phyloP scores from a whole-genome alignment of 148 eudicot genomes.

The Simmondsia chinensis region DNA sequence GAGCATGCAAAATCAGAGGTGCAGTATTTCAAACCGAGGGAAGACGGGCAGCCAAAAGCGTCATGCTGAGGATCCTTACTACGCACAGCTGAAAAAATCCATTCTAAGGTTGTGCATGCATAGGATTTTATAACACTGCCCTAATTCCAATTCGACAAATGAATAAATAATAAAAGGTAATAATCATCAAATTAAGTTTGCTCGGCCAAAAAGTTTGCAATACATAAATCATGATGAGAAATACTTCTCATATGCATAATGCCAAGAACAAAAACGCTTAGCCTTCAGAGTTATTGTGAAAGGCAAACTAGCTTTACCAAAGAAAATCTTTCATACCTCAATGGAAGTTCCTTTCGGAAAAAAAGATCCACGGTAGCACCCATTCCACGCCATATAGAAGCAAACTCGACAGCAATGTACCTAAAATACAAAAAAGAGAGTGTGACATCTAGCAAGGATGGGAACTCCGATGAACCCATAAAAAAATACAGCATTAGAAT shows the following conservation, averaged over 20 bases:
- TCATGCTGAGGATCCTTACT: too few species aligned
- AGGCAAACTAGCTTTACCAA: not conserved
- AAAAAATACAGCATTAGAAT: constrained; percentile 2
- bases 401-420: constrained; percentile 99
- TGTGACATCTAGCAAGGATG: not conserved
- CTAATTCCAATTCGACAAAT: too few species aligned
- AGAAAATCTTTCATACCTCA: constrained; percentile 39
- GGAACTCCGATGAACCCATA: not conserved
- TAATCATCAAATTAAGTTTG: too few species aligned
- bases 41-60: too few species aligned
- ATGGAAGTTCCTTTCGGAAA: constrained; percentile 90
- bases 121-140: too few species aligned
- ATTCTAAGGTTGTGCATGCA: too few species aligned
- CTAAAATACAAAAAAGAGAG: constrained; percentile 21
- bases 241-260: not conserved
- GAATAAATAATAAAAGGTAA: too few species aligned
- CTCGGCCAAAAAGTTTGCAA: too few species aligned
- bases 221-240: not conserved
- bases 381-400: constrained; percentile 99
- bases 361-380: constrained; percentile 73
- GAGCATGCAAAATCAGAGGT: too few species aligned
- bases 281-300: not conserved
- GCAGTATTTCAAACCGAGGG: too few species aligned
- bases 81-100: too few species aligned
- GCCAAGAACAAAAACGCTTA: not conserved